Conservation (phyloP, 352 stramenopile genomes). For the Phytophthora cactorum region DNA sequence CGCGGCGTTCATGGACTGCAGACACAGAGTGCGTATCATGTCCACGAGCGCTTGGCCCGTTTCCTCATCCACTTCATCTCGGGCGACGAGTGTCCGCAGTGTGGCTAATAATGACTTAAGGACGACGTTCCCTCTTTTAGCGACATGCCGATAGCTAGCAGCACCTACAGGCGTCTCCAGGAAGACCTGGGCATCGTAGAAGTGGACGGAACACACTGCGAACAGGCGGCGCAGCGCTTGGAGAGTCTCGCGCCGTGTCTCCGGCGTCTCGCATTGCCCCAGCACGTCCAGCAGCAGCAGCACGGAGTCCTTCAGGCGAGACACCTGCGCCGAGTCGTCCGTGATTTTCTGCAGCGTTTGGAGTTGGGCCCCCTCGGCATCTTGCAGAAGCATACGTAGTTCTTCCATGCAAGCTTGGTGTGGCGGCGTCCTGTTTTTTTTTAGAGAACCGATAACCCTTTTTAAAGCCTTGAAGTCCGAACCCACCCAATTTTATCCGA, state of each 20-base stretch:
- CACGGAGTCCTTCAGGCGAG: constrained; percentile 49
- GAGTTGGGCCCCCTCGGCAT: constrained; percentile 48
- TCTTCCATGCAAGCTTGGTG: constrained; percentile 25
- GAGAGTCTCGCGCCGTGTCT: constrained; percentile 41
- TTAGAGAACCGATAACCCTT: no score
- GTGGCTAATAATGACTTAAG: constrained; percentile 58
- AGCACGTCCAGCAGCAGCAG: constrained; percentile 60
- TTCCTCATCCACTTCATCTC: constrained; percentile 33
- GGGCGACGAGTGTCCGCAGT: constrained; percentile 46
- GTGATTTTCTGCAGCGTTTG: constrained; percentile 38
- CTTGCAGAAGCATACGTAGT: constrained; percentile 42
- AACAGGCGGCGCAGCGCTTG: constrained; percentile 53
- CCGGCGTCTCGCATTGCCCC: constrained; percentile 32
- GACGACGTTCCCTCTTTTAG: constrained; percentile 46
- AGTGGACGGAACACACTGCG: constrained; percentile 38
- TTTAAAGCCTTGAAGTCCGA: no score
- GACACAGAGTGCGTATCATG: constrained; percentile 54
- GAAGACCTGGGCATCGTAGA: constrained; percentile 49
- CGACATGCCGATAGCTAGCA: constrained; percentile 2
- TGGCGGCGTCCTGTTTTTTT: no score
- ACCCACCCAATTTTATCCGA: no score
- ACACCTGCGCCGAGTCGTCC: constrained; percentile 30
- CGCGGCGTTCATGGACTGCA: constrained; percentile 61
- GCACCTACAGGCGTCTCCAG: constrained; percentile 15
- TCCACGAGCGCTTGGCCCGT: constrained; percentile 46